Conservation (phyloP, 2,329 filamentous ascomycete genomes). For the Xylaria digitata region DNA sequence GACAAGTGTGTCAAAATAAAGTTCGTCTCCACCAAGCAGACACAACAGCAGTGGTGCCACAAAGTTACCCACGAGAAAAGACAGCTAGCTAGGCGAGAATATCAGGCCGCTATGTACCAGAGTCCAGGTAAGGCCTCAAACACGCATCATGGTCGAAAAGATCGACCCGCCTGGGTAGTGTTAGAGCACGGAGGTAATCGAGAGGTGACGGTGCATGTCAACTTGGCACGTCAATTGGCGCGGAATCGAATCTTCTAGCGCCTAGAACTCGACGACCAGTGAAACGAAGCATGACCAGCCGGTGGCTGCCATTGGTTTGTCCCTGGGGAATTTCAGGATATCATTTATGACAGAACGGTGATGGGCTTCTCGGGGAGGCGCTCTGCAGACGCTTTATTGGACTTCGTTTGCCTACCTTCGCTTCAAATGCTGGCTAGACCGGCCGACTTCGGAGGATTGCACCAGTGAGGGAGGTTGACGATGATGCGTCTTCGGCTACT, state of each 20-base stretch:
- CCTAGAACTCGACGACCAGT: not conserved
- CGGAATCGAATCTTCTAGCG: no score
- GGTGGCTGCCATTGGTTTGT: not conserved
- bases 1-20: not conserved
- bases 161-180: not conserved
- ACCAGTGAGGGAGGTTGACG: not conserved
- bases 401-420: not conserved
- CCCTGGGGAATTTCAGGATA: not conserved
- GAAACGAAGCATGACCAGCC: not conserved
- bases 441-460: constrained; percentile 12
- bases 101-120: not conserved
- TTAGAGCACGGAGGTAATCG: not conserved
- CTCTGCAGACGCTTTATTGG: not conserved
- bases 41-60: not conserved
- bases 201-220: no score
- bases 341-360: constrained; percentile 20
- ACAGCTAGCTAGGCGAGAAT: not conserved
- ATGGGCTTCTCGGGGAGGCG: not conserved
- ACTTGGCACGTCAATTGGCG: not conserved
- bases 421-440: not conserved
- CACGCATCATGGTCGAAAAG: not conserved
- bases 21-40: not conserved
- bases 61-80: not conserved
- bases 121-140: not conserved
- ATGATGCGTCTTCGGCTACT: not conserved